phyloP scores from a whole-genome alignment of 805 yeast genomes.

The Schwanniomyces occidentalis region DNA sequence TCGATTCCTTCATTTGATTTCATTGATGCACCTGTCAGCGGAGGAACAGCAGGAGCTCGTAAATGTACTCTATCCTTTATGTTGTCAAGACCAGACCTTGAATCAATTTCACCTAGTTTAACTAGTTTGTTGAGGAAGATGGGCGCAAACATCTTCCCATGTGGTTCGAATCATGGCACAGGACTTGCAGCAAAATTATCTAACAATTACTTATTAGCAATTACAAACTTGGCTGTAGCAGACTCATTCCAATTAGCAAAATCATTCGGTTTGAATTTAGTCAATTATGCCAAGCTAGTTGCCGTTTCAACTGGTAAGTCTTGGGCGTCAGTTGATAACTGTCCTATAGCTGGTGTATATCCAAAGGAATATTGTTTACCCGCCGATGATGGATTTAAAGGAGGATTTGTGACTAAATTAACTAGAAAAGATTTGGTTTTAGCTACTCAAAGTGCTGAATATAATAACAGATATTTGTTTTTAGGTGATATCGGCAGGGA shows the following conservation, averaged over 20 bases:
- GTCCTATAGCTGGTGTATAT: conserved; percentile 51
- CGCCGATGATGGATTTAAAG: conserved; percentile 43
- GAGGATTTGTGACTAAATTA: conserved; percentile 51
- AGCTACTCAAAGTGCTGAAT: conserved; percentile 39
- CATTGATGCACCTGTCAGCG: conserved; percentile 57
- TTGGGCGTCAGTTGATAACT: conserved; percentile 56
- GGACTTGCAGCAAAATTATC: conserved; percentile 58
- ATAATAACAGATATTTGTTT: conserved; percentile 34
- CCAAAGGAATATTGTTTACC: conserved; percentile 42
- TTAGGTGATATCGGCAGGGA: conserved; percentile 38
- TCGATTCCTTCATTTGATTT: conserved; percentile 41
- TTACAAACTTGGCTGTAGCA: conserved; percentile 54
- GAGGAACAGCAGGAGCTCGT: conserved; percentile 55
- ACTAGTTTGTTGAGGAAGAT: conserved; percentile 33
- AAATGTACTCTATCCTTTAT: conserved; percentile 53
- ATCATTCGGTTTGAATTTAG: conserved; percentile 47
- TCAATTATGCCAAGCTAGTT: conserved; percentile 48
- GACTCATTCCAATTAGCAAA: conserved; percentile 56
- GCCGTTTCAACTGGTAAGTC: conserved; percentile 53
- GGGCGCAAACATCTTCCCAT: conserved; percentile 51
- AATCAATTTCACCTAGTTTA: conserved; percentile 31
- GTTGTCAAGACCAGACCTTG: conserved; percentile 41
- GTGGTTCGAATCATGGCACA: conserved; percentile 49
- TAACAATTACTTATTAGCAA: conserved; percentile 53
- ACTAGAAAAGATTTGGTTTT: conserved; percentile 46